A percentile compares a stretch with the other conserved stretches of the same genome.
Conservation (phyloP, 495 filamentous ascomycete genomes). For the Xylaria grammica region DNA sequence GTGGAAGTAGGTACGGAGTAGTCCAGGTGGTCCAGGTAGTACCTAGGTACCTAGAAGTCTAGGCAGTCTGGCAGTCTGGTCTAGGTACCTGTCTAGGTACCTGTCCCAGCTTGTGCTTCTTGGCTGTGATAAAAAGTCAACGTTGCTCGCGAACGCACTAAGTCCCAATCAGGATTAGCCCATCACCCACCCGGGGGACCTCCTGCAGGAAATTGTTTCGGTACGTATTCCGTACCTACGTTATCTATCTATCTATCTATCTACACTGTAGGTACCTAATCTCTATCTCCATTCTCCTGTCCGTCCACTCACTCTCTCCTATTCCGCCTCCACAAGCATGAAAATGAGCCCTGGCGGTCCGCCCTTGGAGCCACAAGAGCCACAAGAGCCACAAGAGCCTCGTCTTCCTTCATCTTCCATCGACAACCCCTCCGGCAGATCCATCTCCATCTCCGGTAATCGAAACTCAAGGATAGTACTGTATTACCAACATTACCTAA, state of each 20-base stretch:
- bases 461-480: too few species aligned
- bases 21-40: neutral
- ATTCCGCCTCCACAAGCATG: too few species aligned
- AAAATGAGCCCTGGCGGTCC: too few species aligned
- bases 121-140: too few species aligned
- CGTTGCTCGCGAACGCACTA: constrained; percentile 1
- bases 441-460: too few species aligned
- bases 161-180: neutral
- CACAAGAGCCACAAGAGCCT: constrained; percentile 6
- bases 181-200: constrained; percentile 15
- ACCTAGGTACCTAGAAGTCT: too few species aligned
- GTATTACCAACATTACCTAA: too few species aligned
- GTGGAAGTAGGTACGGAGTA: constrained; percentile 1
- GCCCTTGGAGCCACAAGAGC: neutral
- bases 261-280: neutral
- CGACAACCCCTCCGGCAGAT: neutral
- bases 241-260: neutral
- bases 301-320: too few species aligned
- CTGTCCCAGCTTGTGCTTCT: too few species aligned
- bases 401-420: constrained; percentile 9
- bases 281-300: neutral
- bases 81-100: too few species aligned
- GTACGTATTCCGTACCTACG: neutral
- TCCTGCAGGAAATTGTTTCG: constrained; percentile 21
- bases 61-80: too few species aligned